A percentile compares a stretch with the other conserved stretches of the same genome.
phyloP scores from a whole-genome alignment of 2,329 filamentous ascomycete genomes.

The Cryphonectria parasitica region DNA sequence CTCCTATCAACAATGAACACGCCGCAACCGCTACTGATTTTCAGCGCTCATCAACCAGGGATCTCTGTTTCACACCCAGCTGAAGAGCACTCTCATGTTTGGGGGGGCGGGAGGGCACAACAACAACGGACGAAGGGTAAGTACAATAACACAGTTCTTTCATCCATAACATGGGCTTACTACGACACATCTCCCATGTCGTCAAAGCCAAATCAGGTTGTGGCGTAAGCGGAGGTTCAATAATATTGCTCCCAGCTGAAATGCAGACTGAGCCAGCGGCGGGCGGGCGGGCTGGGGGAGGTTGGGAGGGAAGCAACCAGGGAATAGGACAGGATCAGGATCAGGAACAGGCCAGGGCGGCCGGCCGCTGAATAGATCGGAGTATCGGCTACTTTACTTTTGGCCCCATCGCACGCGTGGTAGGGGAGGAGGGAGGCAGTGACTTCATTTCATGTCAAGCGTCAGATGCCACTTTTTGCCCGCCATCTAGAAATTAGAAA shows the following conservation, averaged over 20 bases:
- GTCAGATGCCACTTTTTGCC: not conserved
- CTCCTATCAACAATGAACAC: not conserved
- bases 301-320: not conserved
- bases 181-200: not conserved
- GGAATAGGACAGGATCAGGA: not conserved
- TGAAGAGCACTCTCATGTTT: not conserved
- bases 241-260: not conserved
- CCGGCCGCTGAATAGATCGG: not conserved
- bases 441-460: not conserved
- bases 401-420: not conserved
- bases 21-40: slow-evolving; percentile 7
- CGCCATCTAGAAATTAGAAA: not conserved
- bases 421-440: not conserved
- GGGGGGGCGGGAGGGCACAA: too few relatives aligned
- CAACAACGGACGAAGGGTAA: not conserved
- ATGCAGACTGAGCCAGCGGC: not conserved
- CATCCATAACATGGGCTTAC: not conserved
- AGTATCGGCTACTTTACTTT: not conserved
- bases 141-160: not conserved
- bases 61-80: not conserved
- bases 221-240: not conserved
- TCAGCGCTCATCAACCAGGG: not conserved
- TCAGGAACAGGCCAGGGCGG: not conserved
- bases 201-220: not conserved
- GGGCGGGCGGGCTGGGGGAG: not conserved